Conservation (phyloP, 2,329 filamentous ascomycete species). For the Talaromyces sp. region DNA sequence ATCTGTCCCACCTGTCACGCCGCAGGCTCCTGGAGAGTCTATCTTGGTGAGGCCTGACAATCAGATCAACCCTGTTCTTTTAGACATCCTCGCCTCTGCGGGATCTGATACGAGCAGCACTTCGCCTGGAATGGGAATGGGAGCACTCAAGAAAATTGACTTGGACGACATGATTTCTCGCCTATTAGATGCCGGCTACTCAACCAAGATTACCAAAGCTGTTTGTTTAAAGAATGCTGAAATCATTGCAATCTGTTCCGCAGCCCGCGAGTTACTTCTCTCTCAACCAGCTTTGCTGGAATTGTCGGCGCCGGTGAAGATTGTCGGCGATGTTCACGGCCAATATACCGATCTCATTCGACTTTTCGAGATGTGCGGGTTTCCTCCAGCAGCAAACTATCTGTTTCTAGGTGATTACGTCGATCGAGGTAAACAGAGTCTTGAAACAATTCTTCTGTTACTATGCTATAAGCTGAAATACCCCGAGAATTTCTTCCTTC, state of each 20-base stretch:
- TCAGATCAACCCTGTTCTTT: slow-evolving; percentile 58
- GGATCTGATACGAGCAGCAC: slow-evolving; percentile 38
- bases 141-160: slow-evolving; percentile 86
- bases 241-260: slow-evolving; percentile 87
- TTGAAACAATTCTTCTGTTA: slow-evolving; percentile 88
- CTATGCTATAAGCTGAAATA: slow-evolving; percentile 97
- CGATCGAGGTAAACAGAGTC: slow-evolving; percentile 88
- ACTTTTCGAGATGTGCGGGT: slow-evolving; percentile 98
- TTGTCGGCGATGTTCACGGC: slow-evolving; percentile 93
- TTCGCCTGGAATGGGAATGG: slow-evolving; percentile 68
- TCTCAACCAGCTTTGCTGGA: slow-evolving; percentile 89
- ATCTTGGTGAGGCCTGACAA: slow-evolving; percentile 81
- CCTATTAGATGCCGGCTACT: slow-evolving; percentile 88
- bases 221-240: slow-evolving; percentile 97
- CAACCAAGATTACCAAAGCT: slow-evolving; percentile 94
- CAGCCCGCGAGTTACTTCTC: slow-evolving; percentile 81
- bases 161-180: slow-evolving; percentile 96
- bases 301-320: slow-evolving; percentile 91
- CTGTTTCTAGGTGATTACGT: slow-evolving; percentile 95
- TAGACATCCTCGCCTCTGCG: slow-evolving; percentile 45
- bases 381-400: slow-evolving; percentile 86
- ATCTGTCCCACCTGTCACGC: slow-evolving; percentile 52
- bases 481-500: slow-evolving; percentile 93
- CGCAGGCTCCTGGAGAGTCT: slow-evolving; percentile 72
- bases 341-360: slow-evolving; percentile 95